Evolutionary conservation across 768 basidiomycete species (phyloP), one percentile per base, ranked within the genome.

Genomic region (Asterophora lycoperdoides): DNA sequence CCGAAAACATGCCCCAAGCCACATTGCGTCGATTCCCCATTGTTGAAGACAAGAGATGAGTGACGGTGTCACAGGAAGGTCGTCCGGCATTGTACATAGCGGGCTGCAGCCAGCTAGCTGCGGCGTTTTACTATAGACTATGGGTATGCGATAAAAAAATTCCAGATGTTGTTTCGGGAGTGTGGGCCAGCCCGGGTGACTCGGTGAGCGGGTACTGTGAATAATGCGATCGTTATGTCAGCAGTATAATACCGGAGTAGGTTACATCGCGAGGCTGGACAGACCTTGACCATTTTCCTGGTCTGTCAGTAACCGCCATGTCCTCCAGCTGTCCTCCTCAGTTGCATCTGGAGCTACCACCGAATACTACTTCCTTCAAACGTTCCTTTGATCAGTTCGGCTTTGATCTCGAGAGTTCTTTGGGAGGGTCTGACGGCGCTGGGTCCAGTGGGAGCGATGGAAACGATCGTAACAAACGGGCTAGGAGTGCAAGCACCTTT

Each of bases 371-470:
- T 0, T 79, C 78, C 14, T 81, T 82, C 68, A 82, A 82, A 56
- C 73, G 80, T 39, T 78, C 79, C 11, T 82, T 82, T 60, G 71
- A 79, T 46, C 72, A 80, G 57, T 79, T 76, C 53, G 78, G 77
- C 26, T 76, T 79, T 51, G 78, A 81, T 66, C 64, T 80, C 37
- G 77, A 77, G 15, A 74, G 74, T 49, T 76, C 77, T 37, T 46
- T 47, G 8, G 60, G 57, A 40, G 56, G 57, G 35, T 44, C 54
- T 26, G 54, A 64, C 39, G 59, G 46, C 18, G 30, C 54, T 7
- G 62, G 66, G 52, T 49, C 60, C 44, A 69, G 66, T 50, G 61
- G 57, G 20, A 59, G 56, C 58, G 63, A 68, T 60, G 68, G 71
- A 40, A 75, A 76, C 55, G 70, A 78, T 46, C 75, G 79, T 49